These are phyloP conservation scores for Lactarius akahatsu DNA, from an alignment of 768 basidiomycete species.

Conservation along the genomic window DNA sequence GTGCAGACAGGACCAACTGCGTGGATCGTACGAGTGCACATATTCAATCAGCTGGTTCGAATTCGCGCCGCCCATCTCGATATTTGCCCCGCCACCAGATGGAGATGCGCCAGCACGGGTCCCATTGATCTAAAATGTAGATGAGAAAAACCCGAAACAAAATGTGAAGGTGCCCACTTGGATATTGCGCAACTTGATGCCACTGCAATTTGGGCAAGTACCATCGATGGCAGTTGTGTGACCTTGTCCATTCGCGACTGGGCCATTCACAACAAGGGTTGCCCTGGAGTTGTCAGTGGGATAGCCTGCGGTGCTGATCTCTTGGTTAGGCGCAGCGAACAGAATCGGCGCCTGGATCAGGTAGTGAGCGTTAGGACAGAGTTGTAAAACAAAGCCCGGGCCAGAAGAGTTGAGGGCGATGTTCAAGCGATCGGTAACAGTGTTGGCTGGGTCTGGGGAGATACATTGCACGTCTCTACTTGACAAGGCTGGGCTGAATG, in stretches of 20 bases:
- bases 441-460: conserved; percentile 56
- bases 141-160: background rate
- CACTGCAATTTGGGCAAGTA: conserved; percentile 56
- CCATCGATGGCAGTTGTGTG: conserved; percentile 76
- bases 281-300: conserved; percentile 69
- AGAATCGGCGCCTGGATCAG: conserved; percentile 62
- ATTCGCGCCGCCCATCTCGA: conserved; percentile 82
- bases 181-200: conserved; percentile 65
- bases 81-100: conserved; percentile 66
- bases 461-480: conserved; percentile 31
- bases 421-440: conserved; percentile 65
- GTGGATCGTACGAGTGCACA: conserved; percentile 72
- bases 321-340: conserved; percentile 68
- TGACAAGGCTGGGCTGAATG: conserved; percentile 5
- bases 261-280: conserved; percentile 65
- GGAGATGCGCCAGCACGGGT: conserved; percentile 55
- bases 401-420: conserved; percentile 63
- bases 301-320: conserved; percentile 79
- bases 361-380: conserved; percentile 67
- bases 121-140: conserved; percentile 61
- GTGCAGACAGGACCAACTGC: conserved; percentile 84
- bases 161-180: conserved; percentile 46
- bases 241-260: conserved; percentile 57
- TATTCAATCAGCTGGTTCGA: conserved; percentile 72
- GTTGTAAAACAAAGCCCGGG: conserved; percentile 58